Evolutionary conservation across 108 stramenopile genomes (phyloP), one percentile per base, ranked within the genome.

Genomic region (Pseudonitzschia multiseries): DNA sequence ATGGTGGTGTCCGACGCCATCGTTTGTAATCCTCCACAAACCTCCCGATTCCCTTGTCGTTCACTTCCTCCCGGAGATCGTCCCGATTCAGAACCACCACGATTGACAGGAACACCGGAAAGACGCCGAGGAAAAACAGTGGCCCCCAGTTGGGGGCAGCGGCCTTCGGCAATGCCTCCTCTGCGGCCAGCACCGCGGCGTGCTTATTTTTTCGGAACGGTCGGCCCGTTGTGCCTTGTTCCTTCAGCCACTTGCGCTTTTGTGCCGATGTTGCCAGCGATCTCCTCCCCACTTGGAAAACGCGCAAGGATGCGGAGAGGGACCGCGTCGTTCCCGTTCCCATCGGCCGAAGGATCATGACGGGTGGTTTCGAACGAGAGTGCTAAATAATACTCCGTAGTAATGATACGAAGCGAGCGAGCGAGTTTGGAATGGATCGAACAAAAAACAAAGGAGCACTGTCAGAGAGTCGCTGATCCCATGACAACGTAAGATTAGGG

Each of bases 11-110:
- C 26, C 21, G 26, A 4, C 61, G 26, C 61, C 61, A 62, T 8
- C 29, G 26, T n/a, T 62, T 62, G 20, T 40, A 48, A 67, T 67
- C 66, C 43, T 67, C 36, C 17, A 50, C n/a, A n/a, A 67, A 67
- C 22, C 46, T 67, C 2, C 43, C 71, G 26, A 52, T 48, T 36
- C 67, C 68, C 29, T 68, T 57, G 27, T 68, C 28, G 26, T 50
- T 43, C 41, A 75, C 26, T 27, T 82, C 65, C 42, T 82, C 51
- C 27, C 69, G 72, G 15, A 82, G 77, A 74, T 82, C 81, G 13
- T 70, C 65, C 57, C 81, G 75, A 15, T 56, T 57, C 1, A 53
- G 15, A 14, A 82, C 65, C 21, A 77, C 61, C 2, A 63, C 26
- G 31, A 57, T 54, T 43, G 81, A 72, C 72, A 73, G 32, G 31